phyloP scores from a whole-genome alignment of 352 stramenopile species.

The Pythium dissotocum region DNA sequence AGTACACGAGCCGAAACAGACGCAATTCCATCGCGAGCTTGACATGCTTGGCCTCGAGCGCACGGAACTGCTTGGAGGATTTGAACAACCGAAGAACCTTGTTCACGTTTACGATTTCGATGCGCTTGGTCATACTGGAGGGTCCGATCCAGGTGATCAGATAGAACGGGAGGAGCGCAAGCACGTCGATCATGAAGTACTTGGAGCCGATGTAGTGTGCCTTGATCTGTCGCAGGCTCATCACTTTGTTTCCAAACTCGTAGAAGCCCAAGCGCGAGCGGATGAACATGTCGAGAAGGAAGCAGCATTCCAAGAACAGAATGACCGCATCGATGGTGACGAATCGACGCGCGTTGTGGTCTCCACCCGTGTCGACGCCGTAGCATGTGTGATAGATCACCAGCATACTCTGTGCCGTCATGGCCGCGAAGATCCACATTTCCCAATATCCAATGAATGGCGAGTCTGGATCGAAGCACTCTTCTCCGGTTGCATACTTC shows the following conservation, averaged over 20 bases:
- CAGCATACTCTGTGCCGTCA: slow-evolving; percentile 39
- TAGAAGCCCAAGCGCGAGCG: slow-evolving; percentile 56
- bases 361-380: slow-evolving; percentile 19
- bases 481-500: slow-evolving; percentile 13
- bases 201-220: slow-evolving; percentile 42
- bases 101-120: slow-evolving; percentile 50
- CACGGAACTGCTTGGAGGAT: slow-evolving; percentile 13
- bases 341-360: slow-evolving; percentile 16
- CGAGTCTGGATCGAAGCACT: slow-evolving; percentile 52
- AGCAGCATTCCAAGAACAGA: slow-evolving; percentile 44
- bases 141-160: slow-evolving; percentile 41
- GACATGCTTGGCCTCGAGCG: slow-evolving; percentile 43
- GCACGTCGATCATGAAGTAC: slow-evolving; percentile 34
- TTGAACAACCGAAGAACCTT: slow-evolving; percentile 51
- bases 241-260: slow-evolving; percentile 69
- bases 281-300: slow-evolving; percentile 50
- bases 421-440: slow-evolving; percentile 40
- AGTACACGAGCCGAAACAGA: slow-evolving; percentile 50
- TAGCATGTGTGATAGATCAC: slow-evolving; percentile 61
- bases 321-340: slow-evolving; percentile 33
- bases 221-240: slow-evolving; percentile 44
- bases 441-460: slow-evolving; percentile 54
- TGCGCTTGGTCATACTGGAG: not conserved
- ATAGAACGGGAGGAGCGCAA: slow-evolving; percentile 48
- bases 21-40: slow-evolving; percentile 44